Evolutionary conservation across 495 filamentous ascomycete genomes (phyloP).

Genomic region (Lasiosphaeria ovina): DNA sequence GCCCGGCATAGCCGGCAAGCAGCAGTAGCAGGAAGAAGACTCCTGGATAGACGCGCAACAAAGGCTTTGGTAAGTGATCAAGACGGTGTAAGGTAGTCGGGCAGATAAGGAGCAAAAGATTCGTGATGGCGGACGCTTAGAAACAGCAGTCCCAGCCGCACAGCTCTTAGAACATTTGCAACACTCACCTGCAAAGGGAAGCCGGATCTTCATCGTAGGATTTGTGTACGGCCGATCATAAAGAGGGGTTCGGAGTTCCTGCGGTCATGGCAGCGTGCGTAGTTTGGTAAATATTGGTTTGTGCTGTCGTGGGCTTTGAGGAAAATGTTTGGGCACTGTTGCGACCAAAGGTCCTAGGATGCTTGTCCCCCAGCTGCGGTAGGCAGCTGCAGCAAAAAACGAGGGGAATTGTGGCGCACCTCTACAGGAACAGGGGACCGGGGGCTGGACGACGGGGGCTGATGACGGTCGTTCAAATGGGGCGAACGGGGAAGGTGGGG

Average conservation of each 20-base stretch:
- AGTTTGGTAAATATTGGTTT: neutral
- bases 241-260: neutral
- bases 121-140: neutral
- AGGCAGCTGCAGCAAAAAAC: no score
- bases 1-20: slow-evolving; percentile 73
- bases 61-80: no score
- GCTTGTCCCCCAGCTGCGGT: no score
- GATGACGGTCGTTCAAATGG: no score
- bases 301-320: neutral
- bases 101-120: neutral
- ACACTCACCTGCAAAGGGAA: slow-evolving; percentile 67
- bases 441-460: no score
- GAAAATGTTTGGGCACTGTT: no score
- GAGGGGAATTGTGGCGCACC: no score
- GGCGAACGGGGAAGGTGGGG: no score
- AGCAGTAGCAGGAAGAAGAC: slow-evolving; percentile 76
- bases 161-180: neutral
- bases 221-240: neutral
- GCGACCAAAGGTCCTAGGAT: no score
- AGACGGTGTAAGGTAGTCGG: neutral
- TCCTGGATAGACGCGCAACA: slow-evolving; percentile 42
- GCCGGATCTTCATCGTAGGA: slow-evolving; percentile 63
- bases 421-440: no score
- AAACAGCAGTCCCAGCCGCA: neutral
- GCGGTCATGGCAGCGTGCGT: neutral